Base-by-base conservation (phyloP, 768 basidiomycete genomes). In the Trametes punicea region DNA sequence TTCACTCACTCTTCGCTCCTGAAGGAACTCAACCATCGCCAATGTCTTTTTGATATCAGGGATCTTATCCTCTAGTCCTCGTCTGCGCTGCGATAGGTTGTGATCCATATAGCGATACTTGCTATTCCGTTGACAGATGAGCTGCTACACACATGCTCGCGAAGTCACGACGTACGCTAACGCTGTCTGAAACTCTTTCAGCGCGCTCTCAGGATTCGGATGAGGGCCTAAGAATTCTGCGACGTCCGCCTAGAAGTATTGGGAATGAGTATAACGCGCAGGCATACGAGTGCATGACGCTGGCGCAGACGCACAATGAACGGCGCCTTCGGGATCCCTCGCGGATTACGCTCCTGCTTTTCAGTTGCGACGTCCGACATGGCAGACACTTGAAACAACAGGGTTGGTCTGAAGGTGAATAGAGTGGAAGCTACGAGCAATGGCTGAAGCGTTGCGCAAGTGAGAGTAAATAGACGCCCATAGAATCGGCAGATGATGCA, bases 91-190 rank as follows among this genome's bases (percentile, higher is more conserved):
- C 6, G 84, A 75, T 46, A 95, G 76, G 67, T 84, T 94, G 15
- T 83, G 74, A 63, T 98, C 96, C 96, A 99, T 98, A 74, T 96
- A 98, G 46, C 90, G 88, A 77, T 99, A 98, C 78, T 99, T 98
- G 64, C 96, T 99, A 26, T 20, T 3, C 4, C 40, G 20, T 1
- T 13, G 9, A 3, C 6, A 44, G 6, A n/a, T 15, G 7, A 5
- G 13, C 15, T 44, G 10, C 25, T 9, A 13, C 26, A 23, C 42
- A 13, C 21, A 3, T 8, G 42, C 3, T 1, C 25, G 25, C 13
- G 13, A 21, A 13, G 8, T 9, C 31, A 18, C 26, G 10, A 74
- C 94, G 73, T 75, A 98, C 95, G 94, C 90, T 71, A 97, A 81
- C 21, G 92, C 93, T 73, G 96, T 93, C 67, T 97, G 91, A 67